Evolutionary conservation across 352 stramenopile genomes (phyloP).

Genomic region (Pythium grandisporangium): DNA sequence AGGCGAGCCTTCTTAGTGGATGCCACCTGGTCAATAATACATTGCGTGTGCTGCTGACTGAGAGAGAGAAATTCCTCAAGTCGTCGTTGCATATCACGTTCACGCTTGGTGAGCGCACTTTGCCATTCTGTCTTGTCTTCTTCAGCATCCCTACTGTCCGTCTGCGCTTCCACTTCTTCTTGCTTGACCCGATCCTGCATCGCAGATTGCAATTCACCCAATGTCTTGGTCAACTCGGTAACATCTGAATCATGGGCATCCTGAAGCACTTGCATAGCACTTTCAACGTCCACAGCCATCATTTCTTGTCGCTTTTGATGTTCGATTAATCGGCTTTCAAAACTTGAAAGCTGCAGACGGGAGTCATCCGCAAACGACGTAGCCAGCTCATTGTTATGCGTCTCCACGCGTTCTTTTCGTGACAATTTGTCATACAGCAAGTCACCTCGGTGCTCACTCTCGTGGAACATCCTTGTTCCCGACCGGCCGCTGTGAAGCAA

Average conservation of each 20-base stretch:
- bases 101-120: background rate
- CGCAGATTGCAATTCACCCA: constrained; percentile 20
- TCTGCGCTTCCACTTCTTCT: constrained; percentile 1
- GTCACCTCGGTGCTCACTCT: constrained; percentile 38
- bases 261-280: constrained; percentile 35
- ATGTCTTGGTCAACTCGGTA: constrained; percentile 3
- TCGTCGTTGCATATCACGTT: constrained; percentile 6
- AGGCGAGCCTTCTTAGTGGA: constrained; percentile 8
- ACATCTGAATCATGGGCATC: constrained; percentile 28
- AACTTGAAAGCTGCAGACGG: constrained; percentile 27
- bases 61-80: constrained; percentile 9
- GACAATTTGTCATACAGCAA: constrained; percentile 48
- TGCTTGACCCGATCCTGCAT: constrained; percentile 5
- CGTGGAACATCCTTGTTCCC: constrained; percentile 40
- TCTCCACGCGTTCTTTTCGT: constrained; percentile 34
- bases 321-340: constrained; percentile 30
- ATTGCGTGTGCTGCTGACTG: constrained; percentile 10
- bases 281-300: constrained; percentile 31
- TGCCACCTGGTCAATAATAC: constrained; percentile 7
- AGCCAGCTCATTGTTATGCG: constrained; percentile 37
- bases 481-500: constrained; percentile 40
- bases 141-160: background rate
- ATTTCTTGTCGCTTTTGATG: constrained; percentile 41
- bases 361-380: constrained; percentile 32
- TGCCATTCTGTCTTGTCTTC: constrained; percentile 5